These are phyloP conservation scores for Phaffomyces opuntiae DNA, from an alignment of 805 yeast genomes.

Conservation along the genomic window DNA sequence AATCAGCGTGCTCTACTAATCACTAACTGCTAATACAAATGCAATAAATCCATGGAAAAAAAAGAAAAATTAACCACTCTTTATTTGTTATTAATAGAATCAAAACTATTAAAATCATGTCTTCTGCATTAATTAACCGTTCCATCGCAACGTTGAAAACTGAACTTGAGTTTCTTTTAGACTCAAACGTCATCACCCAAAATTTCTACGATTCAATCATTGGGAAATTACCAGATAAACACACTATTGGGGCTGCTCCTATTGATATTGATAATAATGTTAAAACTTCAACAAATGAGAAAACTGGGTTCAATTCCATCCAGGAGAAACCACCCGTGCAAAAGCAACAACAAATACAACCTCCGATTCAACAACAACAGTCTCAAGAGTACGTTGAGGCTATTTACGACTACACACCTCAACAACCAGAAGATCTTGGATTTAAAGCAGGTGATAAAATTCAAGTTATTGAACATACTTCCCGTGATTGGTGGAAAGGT, in stretches of 20 bases:
- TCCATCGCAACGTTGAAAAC: slow-evolving; percentile 69
- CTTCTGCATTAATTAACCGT: slow-evolving; percentile 62
- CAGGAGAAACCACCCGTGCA: too few relatives aligned
- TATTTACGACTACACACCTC: slow-evolving; percentile 65
- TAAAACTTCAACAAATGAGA: neutral
- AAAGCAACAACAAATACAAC: neutral
- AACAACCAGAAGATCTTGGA: slow-evolving; percentile 67
- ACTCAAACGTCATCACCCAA: slow-evolving; percentile 63
- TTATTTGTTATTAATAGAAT: too few relatives aligned
- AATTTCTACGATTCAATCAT: slow-evolving; percentile 45
- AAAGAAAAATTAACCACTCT: too few relatives aligned
- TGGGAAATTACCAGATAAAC: slow-evolving; percentile 49
- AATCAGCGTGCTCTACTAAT: slow-evolving; percentile 36
- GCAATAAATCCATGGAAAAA: too few relatives aligned
- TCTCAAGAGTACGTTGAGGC: slow-evolving; percentile 52
- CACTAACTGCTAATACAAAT: neutral
- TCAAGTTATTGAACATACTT: slow-evolving; percentile 62
- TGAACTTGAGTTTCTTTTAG: slow-evolving; percentile 74
- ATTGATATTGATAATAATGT: neutral
- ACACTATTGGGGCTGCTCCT: slow-evolving; percentile 31
- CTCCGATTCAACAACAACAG: slow-evolving; percentile 25
- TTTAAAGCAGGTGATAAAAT: slow-evolving; percentile 63
- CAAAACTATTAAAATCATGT: slow-evolving; percentile 21
- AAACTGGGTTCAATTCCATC: too few relatives aligned
- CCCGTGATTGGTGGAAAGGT: slow-evolving; percentile 93